Conservation (phyloP, 2,329 filamentous ascomycete species). For the Lachnellula cervina region DNA sequence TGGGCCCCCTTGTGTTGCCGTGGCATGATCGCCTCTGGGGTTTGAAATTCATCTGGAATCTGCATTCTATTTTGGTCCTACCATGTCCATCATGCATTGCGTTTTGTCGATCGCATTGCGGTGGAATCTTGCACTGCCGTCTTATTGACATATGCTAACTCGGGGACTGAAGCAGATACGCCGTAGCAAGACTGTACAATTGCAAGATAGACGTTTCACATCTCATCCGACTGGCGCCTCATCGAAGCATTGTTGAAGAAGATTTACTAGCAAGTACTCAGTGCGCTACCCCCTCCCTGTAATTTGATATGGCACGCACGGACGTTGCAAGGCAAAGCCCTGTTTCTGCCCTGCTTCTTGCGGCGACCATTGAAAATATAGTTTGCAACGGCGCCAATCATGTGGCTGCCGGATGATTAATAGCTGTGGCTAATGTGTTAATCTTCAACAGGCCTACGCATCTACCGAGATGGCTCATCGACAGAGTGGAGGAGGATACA, state of each 20-base stretch:
- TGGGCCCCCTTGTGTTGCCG: slow-evolving; percentile 14
- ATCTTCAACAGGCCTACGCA: slow-evolving; percentile 12
- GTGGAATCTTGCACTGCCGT: slow-evolving; percentile 8
- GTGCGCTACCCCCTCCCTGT: slow-evolving; percentile 16
- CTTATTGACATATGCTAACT: slow-evolving; percentile 17
- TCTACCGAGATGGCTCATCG: slow-evolving; percentile 30
- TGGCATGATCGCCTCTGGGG: slow-evolving; percentile 18
- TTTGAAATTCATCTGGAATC: slow-evolving; percentile 10
- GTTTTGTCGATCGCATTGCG: slow-evolving; percentile 22
- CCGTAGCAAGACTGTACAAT: slow-evolving; percentile 11
- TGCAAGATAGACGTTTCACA: slow-evolving; percentile 22
- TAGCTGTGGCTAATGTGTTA: slow-evolving; percentile 17
- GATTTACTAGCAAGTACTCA: slow-evolving; percentile 16
- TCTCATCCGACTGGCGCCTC: slow-evolving; percentile 9
- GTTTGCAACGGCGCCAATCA: slow-evolving; percentile 13
- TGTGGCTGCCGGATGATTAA: slow-evolving; percentile 14
- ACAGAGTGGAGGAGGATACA: slow-evolving; percentile 35
- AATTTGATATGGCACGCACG: slow-evolving; percentile 19
- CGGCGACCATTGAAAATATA: slow-evolving; percentile 5
- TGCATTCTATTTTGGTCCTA: slow-evolving; percentile 21
- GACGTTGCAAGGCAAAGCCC: slow-evolving; percentile 22
- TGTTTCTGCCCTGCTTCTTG: slow-evolving; percentile 15
- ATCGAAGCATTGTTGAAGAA: slow-evolving; percentile 9
- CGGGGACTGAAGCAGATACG: slow-evolving; percentile 15
- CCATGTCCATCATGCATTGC: slow-evolving; percentile 21